Conservation (phyloP, 73 alveolate genomes). For the Breviolum minutum region DNA sequence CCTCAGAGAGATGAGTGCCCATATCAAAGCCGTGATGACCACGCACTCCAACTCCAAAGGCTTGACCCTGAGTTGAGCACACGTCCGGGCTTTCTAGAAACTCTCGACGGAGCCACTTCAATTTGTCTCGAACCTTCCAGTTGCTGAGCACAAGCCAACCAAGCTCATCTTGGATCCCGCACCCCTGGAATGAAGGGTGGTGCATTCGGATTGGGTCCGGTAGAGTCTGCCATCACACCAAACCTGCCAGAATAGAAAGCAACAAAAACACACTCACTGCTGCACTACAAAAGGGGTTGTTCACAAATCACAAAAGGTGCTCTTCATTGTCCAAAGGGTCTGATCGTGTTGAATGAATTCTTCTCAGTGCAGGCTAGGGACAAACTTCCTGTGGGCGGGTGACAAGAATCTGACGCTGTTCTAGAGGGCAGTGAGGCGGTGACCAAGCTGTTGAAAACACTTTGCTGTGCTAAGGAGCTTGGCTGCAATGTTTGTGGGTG, state of each 20-base stretch:
- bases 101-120: neutral
- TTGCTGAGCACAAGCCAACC: neutral
- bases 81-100: neutral
- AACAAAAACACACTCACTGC: neutral
- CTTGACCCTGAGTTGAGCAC: slow-evolving; percentile 9
- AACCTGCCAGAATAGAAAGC: neutral
- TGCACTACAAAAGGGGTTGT: neutral
- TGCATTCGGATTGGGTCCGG: slow-evolving; percentile 72
- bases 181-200: slow-evolving; percentile 87
- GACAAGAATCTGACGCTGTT: slow-evolving; percentile 16
- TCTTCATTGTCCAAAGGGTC: too few relatives aligned
- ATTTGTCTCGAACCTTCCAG: neutral
- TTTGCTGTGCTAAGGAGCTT: too few relatives aligned
- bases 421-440: slow-evolving; percentile 1
- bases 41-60: slow-evolving; percentile 3
- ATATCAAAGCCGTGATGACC: neutral
- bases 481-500: too few relatives aligned
- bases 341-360: neutral
- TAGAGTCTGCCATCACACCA: slow-evolving; percentile 27
- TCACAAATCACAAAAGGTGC: too few relatives aligned
- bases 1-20: slow-evolving; percentile 21
- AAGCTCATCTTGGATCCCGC: neutral
- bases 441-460: neutral
- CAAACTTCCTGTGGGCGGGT: slow-evolving; percentile 27
- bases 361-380: neutral